Conservation (phyloP, 768 basidiomycete genomes). For the Lactarius akahatsu region DNA sequence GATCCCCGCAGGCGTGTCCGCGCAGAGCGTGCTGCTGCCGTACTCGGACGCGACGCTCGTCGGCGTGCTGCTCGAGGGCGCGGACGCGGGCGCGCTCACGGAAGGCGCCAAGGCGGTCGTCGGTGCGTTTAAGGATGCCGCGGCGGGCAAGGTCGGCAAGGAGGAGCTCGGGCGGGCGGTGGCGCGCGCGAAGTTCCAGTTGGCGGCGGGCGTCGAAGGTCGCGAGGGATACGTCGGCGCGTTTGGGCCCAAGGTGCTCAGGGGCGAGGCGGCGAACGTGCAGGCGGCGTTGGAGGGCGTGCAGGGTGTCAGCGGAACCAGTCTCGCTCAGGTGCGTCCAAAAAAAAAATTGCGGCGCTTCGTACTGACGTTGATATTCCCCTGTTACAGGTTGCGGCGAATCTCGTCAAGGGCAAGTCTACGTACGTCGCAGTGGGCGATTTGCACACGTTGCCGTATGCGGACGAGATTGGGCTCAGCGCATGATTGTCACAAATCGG, state of each 20-base stretch:
- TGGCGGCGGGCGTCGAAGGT: conserved; percentile 67
- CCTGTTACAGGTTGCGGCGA: conserved; percentile 53
- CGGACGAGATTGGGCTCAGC: conserved; percentile 74
- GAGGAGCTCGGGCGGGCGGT: conserved; percentile 80
- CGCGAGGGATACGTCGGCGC: conserved; percentile 63
- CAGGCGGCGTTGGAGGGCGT: conserved; percentile 64
- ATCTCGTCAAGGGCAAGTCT: conserved; percentile 72
- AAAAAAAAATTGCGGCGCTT: too few species aligned
- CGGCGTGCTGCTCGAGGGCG: conserved; percentile 76
- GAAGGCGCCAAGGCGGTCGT: conserved; percentile 70
- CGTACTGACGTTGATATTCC: not conserved
- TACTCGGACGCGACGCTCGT: conserved; percentile 93
- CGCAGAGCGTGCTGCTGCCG: conserved; percentile 73
- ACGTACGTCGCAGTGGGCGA: conserved; percentile 89
- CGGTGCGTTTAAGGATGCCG: conserved; percentile 55
- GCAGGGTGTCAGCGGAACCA: conserved; percentile 63
- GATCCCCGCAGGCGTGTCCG: conserved; percentile 59
- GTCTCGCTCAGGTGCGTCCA: conserved; percentile 63
- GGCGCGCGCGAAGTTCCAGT: conserved; percentile 84
- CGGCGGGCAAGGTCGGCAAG: conserved; percentile 45
- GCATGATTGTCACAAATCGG: conserved; percentile 6
- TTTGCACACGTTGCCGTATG: conserved; percentile 69
- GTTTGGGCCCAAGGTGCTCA: conserved; percentile 66
- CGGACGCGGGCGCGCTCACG: conserved; percentile 59
- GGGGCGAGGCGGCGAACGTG: conserved; percentile 54